These are phyloP conservation scores for Hyphodiscus hymeniophilus DNA, from an alignment of 495 filamentous ascomycete species.

Conservation along the genomic window DNA sequence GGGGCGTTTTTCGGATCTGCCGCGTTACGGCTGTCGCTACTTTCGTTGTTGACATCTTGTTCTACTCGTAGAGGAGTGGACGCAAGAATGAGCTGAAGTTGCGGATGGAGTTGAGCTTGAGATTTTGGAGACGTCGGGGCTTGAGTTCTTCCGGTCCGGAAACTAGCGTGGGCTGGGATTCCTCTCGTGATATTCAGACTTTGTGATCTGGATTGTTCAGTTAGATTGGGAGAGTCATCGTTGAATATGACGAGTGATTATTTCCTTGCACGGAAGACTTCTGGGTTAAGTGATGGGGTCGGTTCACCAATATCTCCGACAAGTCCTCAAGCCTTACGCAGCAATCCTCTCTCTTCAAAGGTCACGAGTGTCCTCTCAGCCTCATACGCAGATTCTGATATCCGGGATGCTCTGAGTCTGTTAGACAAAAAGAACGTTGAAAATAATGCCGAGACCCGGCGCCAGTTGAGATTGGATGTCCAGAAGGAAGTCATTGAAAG, in stretches of 20 bases:
- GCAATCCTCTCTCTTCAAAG: slow-evolving; percentile 60
- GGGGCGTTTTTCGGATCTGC: no score
- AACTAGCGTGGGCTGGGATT: no score
- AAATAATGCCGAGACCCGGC: slow-evolving; percentile 73
- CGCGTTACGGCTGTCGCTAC: slow-evolving; percentile 6
- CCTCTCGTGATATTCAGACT: no score
- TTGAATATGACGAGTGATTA: slow-evolving; percentile 21
- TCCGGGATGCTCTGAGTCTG: slow-evolving; percentile 72
- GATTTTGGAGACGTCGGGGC: no score
- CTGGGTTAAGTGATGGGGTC: slow-evolving; percentile 13
- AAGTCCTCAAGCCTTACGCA: slow-evolving; percentile 13
- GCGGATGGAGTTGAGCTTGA: no score
- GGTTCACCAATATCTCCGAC: slow-evolving; percentile 18
- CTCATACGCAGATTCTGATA: slow-evolving; percentile 88
- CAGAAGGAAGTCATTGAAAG: slow-evolving; percentile 90
- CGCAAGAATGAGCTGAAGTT: not conserved
- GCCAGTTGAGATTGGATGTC: slow-evolving; percentile 72
- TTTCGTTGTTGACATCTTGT: slow-evolving; percentile 7
- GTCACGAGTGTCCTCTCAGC: slow-evolving; percentile 79
- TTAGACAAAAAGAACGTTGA: slow-evolving; percentile 62
- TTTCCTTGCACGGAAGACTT: slow-evolving; percentile 21
- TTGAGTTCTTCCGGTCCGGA: no score
- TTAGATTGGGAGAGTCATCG: no score
- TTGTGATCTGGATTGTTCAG: no score
- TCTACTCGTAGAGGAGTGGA: not conserved